These are phyloP conservation scores for Monilinia fructigena DNA, from an alignment of 2,329 filamentous ascomycete species.

Conservation along the genomic window DNA sequence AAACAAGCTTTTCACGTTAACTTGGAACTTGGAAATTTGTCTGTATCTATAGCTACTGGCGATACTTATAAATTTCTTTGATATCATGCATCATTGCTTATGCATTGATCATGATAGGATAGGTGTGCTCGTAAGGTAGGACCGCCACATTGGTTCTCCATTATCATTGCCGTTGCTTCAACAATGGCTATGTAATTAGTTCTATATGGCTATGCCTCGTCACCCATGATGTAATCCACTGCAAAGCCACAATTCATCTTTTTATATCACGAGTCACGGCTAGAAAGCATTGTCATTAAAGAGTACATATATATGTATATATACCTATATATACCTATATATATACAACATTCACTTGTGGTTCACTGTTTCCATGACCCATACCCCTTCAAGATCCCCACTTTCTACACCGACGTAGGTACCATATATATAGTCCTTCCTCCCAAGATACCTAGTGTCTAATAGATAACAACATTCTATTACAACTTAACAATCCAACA, in stretches of 20 bases:
- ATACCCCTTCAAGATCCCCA: background rate
- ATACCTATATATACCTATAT: no score
- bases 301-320: background rate
- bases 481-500: background rate
- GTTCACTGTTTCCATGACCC: no score
- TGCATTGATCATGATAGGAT: background rate
- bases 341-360: no score
- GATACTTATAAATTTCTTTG: background rate
- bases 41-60: background rate
- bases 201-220: conserved; percentile 4
- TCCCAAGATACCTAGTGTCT: background rate
- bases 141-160: background rate
- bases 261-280: no score
- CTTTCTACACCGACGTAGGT: background rate
- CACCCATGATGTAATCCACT: conserved; percentile 12
- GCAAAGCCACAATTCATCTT: conserved; percentile 14
- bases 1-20: background rate
- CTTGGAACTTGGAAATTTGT: background rate
- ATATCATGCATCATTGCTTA: background rate
- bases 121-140: background rate
- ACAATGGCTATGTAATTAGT: no score
- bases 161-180: background rate
- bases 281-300: no score
- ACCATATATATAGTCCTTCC: no score
- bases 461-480: background rate